Conservation (phyloP, 2,329 filamentous ascomycete species). For the Ophiostoma perfectum region DNA sequence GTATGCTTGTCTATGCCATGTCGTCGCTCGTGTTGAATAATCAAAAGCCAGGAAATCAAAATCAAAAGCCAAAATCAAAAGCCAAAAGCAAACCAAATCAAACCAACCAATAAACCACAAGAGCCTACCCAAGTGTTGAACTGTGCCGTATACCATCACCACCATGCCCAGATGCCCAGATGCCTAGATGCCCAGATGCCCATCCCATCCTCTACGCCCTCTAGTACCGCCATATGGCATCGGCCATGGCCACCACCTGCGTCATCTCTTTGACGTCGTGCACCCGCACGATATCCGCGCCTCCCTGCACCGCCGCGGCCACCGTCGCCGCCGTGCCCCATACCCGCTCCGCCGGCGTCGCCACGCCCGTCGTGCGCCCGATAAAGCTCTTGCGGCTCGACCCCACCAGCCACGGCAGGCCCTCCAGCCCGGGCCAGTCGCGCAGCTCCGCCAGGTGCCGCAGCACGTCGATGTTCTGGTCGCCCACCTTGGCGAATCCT, state of each 20-base stretch:
- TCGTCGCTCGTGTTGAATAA: not conserved
- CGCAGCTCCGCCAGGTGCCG: conserved; percentile 60
- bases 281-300: conserved; percentile 86
- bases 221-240: conserved; percentile 74
- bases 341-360: conserved; percentile 61
- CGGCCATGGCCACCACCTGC: conserved; percentile 77
- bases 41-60: not conserved
- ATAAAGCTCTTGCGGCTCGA: conserved; percentile 87
- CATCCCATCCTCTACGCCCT: not conserved
- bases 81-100: not conserved
- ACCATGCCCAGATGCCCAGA: not conserved
- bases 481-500: conserved; percentile 80
- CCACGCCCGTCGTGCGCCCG: conserved; percentile 71
- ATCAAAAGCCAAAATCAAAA: not conserved
- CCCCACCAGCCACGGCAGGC: conserved; percentile 83
- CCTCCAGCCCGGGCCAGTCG: conserved; percentile 57
- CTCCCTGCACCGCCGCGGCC: conserved; percentile 75
- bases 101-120: not conserved
- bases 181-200: not conserved
- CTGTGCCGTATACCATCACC: not conserved
- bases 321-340: conserved; percentile 90
- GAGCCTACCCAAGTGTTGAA: conserved; percentile 1
- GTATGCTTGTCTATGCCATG: not conserved
- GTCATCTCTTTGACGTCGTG: conserved; percentile 87
- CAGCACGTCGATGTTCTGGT: conserved; percentile 78